phyloP scores from a whole-genome alignment of 257 asterid genomes.

The Galeopsis tetrahit region DNA sequence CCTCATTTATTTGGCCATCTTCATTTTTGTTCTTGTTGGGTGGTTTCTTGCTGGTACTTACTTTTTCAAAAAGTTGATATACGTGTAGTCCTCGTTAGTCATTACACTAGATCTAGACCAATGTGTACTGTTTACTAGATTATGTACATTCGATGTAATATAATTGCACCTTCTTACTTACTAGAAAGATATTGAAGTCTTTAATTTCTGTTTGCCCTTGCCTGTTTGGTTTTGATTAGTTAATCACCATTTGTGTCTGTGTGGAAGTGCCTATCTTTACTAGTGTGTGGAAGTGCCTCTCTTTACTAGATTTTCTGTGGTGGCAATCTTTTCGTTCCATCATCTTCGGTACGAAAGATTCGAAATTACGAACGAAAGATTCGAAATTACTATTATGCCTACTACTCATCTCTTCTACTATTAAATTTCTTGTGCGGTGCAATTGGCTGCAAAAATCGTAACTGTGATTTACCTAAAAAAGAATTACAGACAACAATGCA shows the following conservation, averaged over 20 bases:
- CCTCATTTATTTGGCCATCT: constrained; percentile 56
- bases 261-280: background rate
- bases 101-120: constrained; percentile 13
- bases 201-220: background rate
- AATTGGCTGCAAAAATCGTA: too few relatives aligned
- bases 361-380: too few relatives aligned
- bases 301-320: background rate
- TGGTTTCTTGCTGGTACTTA: constrained; percentile 88
- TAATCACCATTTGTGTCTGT: too few relatives aligned
- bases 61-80: constrained; percentile 66
- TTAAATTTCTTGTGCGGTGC: too few relatives aligned
- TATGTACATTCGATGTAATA: constrained; percentile 27
- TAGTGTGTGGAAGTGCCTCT: background rate
- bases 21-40: constrained; percentile 64
- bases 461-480: too few relatives aligned
- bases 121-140: constrained; percentile 19
- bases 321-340: background rate
- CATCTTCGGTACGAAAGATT: too few relatives aligned
- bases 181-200: background rate
- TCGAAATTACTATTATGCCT: too few relatives aligned
- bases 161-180: constrained; percentile 20
- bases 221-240: background rate
- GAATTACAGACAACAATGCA: too few relatives aligned
- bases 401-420: too few relatives aligned
- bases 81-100: constrained; percentile 46